These are phyloP conservation scores for Cryptosporidium sp. DNA, from an alignment of 169 alveolate species.

Conservation along the genomic window DNA sequence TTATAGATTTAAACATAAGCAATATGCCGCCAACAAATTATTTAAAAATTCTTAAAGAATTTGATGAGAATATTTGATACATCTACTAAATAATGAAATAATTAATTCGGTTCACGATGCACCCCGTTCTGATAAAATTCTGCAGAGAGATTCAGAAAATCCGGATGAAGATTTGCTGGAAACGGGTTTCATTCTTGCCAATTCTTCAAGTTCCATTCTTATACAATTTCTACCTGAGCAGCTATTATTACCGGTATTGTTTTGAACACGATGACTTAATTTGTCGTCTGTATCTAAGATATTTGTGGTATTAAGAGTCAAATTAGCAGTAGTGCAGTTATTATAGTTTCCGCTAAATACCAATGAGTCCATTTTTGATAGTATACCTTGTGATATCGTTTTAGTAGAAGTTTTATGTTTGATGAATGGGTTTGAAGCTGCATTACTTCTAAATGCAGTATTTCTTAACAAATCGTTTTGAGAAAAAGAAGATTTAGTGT, in stretches of 20 bases:
- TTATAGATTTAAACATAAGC: conserved; percentile 1
- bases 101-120: neutral
- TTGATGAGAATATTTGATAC: neutral
- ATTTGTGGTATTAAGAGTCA: neutral
- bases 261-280: neutral
- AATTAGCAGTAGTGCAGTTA: neutral
- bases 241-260: neutral
- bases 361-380: neutral
- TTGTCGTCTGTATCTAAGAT: neutral
- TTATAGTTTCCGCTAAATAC: neutral
- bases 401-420: neutral
- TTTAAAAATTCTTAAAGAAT: neutral
- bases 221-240: neutral
- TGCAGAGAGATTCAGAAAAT: neutral
- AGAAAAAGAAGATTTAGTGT: neutral
- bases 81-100: neutral
- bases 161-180: conserved; percentile 16
- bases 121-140: neutral
- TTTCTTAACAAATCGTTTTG: neutral
- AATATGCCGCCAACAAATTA: conserved; percentile 4
- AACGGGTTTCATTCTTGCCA: conserved; percentile 12
- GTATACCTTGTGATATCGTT: neutral
- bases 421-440: neutral
- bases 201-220: conserved; percentile 8
- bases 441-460: neutral